These are phyloP conservation scores for Santalum album DNA, from an alignment of 164 flowering plant genomes.

Conservation along the genomic window DNA sequence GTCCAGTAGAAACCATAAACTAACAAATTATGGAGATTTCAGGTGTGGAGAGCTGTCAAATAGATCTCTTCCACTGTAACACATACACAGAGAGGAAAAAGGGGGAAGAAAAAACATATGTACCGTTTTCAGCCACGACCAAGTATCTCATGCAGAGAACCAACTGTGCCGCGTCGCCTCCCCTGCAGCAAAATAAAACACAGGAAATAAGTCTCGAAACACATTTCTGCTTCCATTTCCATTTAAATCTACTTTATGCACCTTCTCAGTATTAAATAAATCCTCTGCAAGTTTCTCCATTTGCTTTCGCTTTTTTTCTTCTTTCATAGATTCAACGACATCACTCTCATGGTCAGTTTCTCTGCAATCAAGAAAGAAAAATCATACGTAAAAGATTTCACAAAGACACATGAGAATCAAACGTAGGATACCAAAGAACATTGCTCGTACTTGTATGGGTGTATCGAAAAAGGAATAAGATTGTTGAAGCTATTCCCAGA, in stretches of 20 bases:
- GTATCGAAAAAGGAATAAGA: constrained; percentile 66
- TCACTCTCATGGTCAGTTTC: constrained; percentile 52
- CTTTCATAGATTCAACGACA: constrained; percentile 44
- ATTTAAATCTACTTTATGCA: constrained; percentile 7
- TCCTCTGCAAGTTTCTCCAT: constrained; percentile 84
- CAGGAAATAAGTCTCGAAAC: background rate
- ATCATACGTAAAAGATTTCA: background rate
- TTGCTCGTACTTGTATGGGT: constrained; percentile 60
- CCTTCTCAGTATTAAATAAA: constrained; percentile 68
- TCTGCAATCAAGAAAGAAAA: constrained; percentile 20
- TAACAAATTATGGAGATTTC: too few species aligned
- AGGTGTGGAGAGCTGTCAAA: too few species aligned
- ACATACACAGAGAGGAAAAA: too few species aligned
- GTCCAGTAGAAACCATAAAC: too few species aligned
- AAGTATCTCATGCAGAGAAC: constrained; percentile 42
- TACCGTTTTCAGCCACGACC: constrained; percentile 34
- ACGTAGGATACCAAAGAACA: background rate
- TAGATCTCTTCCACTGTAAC: too few species aligned
- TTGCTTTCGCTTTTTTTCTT: constrained; percentile 78
- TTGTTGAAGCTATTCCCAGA: constrained; percentile 77
- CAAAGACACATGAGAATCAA: background rate
- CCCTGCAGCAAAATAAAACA: too few species aligned
- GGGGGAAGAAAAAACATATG: too few species aligned
- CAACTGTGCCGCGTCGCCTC: constrained; percentile 40
- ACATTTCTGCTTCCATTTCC: background rate